Conservation (phyloP, 23 red algal species). For the Gracilaria domingensis region DNA sequence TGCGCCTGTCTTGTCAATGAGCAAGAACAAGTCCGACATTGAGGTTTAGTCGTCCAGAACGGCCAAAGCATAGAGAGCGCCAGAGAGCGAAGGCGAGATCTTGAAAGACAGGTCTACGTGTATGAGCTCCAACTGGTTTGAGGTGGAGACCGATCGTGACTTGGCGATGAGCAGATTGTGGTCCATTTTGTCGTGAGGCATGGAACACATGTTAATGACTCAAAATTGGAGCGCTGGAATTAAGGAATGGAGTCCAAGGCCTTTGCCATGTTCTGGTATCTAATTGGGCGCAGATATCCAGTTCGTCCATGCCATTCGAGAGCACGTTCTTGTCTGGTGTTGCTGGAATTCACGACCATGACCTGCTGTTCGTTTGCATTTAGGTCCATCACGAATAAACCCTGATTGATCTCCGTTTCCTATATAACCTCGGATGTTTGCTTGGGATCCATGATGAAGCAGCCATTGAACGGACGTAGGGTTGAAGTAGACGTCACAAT, state of each 20-base stretch:
- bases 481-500: too few species aligned
- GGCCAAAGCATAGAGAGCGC: background rate
- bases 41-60: background rate
- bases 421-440: too few species aligned
- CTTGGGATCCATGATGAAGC: too few species aligned
- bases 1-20: background rate
- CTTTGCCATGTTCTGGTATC: background rate
- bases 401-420: too few species aligned
- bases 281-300: too few species aligned
- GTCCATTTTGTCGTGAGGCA: background rate
- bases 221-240: background rate
- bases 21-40: constrained; percentile 13
- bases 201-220: too few species aligned
- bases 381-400: too few species aligned
- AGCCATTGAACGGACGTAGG: too few species aligned
- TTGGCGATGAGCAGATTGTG: background rate
- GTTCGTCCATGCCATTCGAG: too few species aligned
- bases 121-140: constrained; percentile 2
- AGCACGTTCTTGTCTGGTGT: too few species aligned
- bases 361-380: too few species aligned
- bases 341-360: too few species aligned
- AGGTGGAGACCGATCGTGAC: background rate
- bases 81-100: background rate
- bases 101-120: constrained; percentile 1
- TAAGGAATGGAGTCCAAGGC: background rate